Base-by-base conservation (phyloP, 164 flowering plant species). In the Tetracentron sinense region DNA sequence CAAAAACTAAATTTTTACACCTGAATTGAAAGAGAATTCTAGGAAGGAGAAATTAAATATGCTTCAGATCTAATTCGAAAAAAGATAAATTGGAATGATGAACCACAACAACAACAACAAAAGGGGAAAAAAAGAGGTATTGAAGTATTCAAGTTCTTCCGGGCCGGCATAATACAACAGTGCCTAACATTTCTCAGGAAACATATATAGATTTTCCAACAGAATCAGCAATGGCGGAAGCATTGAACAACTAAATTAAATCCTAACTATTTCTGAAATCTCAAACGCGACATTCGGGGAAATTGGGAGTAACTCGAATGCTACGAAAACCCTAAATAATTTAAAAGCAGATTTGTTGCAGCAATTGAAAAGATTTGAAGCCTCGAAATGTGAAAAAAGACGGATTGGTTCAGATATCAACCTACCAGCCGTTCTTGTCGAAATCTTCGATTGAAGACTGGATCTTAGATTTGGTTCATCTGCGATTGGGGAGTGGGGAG, bases 401-500 rank as follows among this genome's bases (percentile, higher is more conserved):
- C 50, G 20, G 63, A 66, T 66, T 49, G 62, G 35, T 50, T 51
- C 38, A 66, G 55, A 66, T 19, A 49, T 23, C 47, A 47, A 46
- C 55, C 19, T 60, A 67, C 70, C 60, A 26, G 17, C 7, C 27
- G 15, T 15, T 53, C 19, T 7, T 46, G 54, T 30, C 44, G 10
- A 54, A 61, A 54, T 60, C 64, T 58, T 20, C 55, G 38, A 29
- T 29, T 50, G 38, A 26, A 50, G 62, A 49, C 48, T 54, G n/a
- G 70, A 61, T 67, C 65, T 56, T 54, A 46, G 29, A 42, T 29
- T 47, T 51, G 28, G 50, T 52, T 50, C 59, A 22, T 60, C 53
- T 15, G n/a, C 12, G 10, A 6, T 5, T 14, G 4, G 26, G n/a
- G n/a, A n/a, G n/a, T n/a, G n/a, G n/a, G n/a, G n/a, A n/a, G n/a